Base-by-base conservation (phyloP, 345 rosid species). In the Erysimum cheiranthoides region DNA sequence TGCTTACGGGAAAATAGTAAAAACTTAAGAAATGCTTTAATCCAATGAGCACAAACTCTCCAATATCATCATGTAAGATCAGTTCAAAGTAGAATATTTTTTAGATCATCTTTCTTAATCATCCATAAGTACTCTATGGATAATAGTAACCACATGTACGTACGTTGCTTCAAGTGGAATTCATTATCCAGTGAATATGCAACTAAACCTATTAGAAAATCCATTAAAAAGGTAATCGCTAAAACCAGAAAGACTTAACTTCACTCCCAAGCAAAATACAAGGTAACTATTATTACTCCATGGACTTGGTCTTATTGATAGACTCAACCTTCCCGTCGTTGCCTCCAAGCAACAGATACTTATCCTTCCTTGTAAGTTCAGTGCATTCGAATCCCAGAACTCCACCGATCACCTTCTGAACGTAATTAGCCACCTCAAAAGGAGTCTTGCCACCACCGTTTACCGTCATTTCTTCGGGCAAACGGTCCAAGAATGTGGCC, bases 301-400 rank as follows among this genome's bases (percentile, higher is more conserved):
- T 69, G 57, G 80, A 70, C 71, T 76, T 76, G 63, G 70, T 83
- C 76, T 87, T 86, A 56, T 73, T 56, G 75, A 90, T 89, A 13
- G 97, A 95, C 82, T 90, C 99, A 36, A 95, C 97, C 82, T 86
- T 90, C 5, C 98, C 98, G 53, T 95, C 97, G 31, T 89, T 95
- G 51, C 96, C 96, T 42, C 97, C 97, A 8, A 92, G 92, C 86
- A 90, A 72, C 82, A 88, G 3, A 18, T 95, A 92, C 86, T 95
- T 92, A 42, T 95, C 97, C 74, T 92, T 95, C 83, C 97, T 82
- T 3, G 97, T 92, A 64, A 95, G 79, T 16, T 82, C 84, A n/a
- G 98, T 92, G 74, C 91, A 66, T 73, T 95, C 93, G 46, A 92
- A 92, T 21, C 99, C 97, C 57, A 92, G 78, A 50, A 79, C 87